phyloP scores from a whole-genome alignment of 495 filamentous ascomycete genomes.

The Aspergillus cavernicola region DNA sequence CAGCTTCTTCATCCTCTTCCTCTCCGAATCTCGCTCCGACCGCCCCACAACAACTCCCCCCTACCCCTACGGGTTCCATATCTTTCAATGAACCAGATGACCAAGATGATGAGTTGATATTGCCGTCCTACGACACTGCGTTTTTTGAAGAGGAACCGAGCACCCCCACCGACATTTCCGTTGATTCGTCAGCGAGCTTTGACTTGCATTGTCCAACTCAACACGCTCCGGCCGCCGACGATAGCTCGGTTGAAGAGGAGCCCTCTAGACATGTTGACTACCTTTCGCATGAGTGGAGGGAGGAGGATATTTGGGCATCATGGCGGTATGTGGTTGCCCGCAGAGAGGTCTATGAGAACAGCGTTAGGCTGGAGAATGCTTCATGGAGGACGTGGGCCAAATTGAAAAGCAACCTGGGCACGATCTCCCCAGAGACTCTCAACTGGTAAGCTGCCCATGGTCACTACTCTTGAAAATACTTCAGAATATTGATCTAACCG shows the following conservation, averaged over 20 bases:
- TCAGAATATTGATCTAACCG: conserved; percentile 15
- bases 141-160: conserved; percentile 16
- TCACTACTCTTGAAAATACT: conserved; percentile 10
- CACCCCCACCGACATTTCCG: conserved; percentile 21
- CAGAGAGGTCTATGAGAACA: conserved; percentile 72
- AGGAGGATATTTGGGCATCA: conserved; percentile 97
- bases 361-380: conserved; percentile 85
- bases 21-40: conserved; percentile 37
- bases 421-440: conserved; percentile 80
- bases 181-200: conserved; percentile 17
- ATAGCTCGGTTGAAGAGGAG: conserved; percentile 69
- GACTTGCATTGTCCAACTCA: conserved; percentile 12
- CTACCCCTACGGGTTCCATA: conserved; percentile 57
- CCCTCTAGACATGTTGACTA: conserved; percentile 95
- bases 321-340: conserved; percentile 89
- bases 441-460: conserved; percentile 65
- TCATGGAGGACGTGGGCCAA: conserved; percentile 99
- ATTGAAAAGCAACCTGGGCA: conserved; percentile 75
- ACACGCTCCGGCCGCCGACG: conserved; percentile 63
- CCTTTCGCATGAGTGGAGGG: conserved; percentile 88
- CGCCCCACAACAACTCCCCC: conserved; percentile 26
- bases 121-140: conserved; percentile 55
- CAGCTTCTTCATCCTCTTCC: conserved; percentile 35
- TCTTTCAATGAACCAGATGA: conserved; percentile 54
- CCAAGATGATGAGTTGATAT: conserved; percentile 53